Base-by-base conservation (phyloP, 257 asterid genomes). In the Buddleja alternifolia region DNA sequence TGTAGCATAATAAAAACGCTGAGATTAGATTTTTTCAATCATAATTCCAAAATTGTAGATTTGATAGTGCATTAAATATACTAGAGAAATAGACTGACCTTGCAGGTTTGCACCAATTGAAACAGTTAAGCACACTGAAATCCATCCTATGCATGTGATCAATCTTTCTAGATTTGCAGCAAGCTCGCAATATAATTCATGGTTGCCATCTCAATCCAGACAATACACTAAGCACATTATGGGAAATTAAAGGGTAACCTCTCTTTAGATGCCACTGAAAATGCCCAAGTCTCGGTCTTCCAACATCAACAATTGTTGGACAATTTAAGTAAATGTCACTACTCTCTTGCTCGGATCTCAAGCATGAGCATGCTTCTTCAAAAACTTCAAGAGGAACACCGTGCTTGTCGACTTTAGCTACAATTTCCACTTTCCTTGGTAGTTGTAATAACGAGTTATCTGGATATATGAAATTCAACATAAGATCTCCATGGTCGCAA, bases 101-200 rank as follows among this genome's bases (percentile, higher is more conserved):
- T n/a, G n/a, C 63, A 58, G n/a, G n/a, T n/a, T n/a, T n/a, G n/a
- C n/a, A n/a, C 63, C 46, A 34, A 15, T 58, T 58, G 32, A 36
- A 32, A 46, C 46, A 58, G 16, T 58, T 58, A 0, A 16, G 15
- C 8, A 36, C 63, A 0, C 14, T 34, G 42, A 58, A 57, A 8
- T 58, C 63, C 24, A 32, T 21, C 14, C 32, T 34, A 15, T 1
- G 29, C 10, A 4, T n/a, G 21, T 58, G 14, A 9, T 15, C 8
- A 58, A 14, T 24, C 46, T 3, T 34, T 58, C 25, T 32, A 34
- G 46, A 36, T 4, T n/a, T 34, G 63, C 63, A 46, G 10, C 63
- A 58, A 58, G 46, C 63, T n/a, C 63, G 63, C 63, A 45, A 58
- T 46, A 58, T 58, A 8, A 58, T 46, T n/a, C 14, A 14, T 16